Conservation (phyloP, 2,329 filamentous ascomycete genomes). For the Plenodomus lindquistii region DNA sequence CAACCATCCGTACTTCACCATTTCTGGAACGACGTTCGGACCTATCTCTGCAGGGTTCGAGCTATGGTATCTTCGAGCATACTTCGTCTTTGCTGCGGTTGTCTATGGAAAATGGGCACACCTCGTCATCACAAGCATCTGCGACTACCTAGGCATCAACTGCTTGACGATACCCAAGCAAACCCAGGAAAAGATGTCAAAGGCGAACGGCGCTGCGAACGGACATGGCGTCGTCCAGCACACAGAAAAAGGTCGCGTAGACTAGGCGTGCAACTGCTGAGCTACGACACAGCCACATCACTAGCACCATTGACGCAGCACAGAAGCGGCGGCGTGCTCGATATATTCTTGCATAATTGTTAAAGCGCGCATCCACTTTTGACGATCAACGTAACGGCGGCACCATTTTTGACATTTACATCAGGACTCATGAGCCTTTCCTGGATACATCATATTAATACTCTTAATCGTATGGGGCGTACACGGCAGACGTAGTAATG, state of each 20-base stretch:
- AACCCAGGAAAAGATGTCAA: slow-evolving; percentile 29
- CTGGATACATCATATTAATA: slow-evolving; percentile 4
- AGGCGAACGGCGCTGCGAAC: slow-evolving; percentile 34
- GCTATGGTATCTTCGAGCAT: slow-evolving; percentile 78
- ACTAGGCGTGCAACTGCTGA: slow-evolving; percentile 18
- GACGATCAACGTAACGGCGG: not conserved
- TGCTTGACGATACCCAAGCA: slow-evolving; percentile 75
- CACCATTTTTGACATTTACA: not conserved
- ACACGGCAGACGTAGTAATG: not conserved
- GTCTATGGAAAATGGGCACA: slow-evolving; percentile 94
- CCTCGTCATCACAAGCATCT: slow-evolving; percentile 88
- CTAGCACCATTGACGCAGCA: not conserved
- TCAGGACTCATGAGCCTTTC: not conserved
- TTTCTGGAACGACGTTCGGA: slow-evolving; percentile 53
- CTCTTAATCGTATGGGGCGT: not conserved
- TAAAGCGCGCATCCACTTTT: not conserved
- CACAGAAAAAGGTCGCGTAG: slow-evolving; percentile 38
- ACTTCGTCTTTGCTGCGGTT: slow-evolving; percentile 80
- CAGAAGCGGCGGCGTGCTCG: slow-evolving; percentile 2
- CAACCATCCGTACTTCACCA: slow-evolving; percentile 73
- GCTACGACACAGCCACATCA: not conserved
- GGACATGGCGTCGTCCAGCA: slow-evolving; percentile 13
- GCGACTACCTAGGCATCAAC: slow-evolving; percentile 88
- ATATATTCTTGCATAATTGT: slow-evolving; percentile 2
- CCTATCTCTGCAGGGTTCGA: slow-evolving; percentile 68